Evolutionary conservation across 495 filamentous ascomycete species (phyloP), one percentile per base, ranked within the genome.

Genomic region (Symbiotaphrina buchneri): DNA sequence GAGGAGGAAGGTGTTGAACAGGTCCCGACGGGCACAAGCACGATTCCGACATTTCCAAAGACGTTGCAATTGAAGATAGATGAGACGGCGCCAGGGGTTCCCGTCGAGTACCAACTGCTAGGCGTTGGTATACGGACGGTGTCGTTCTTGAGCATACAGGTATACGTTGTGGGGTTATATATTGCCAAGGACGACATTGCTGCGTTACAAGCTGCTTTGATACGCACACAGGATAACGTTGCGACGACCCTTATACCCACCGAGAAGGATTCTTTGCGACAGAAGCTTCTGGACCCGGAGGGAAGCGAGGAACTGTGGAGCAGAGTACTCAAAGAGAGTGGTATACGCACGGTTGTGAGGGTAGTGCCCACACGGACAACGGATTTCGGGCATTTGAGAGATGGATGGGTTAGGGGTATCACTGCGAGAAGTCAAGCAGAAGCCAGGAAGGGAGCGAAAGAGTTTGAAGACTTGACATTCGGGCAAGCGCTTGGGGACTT

Each of bases 91-190:
- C 1, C 28, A 2, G n/a, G n/a, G n/a, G n/a, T n/a, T n/a, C 14
- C 16, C 10, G 35, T 22, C 1, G 79, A 90, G 38, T 94, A 92
- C 48, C 78, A 79, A 18, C 63, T 94, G 0, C 58, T 94, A 4
- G 87, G 87, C 0, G 56, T 92, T 23, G 87, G 87, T 6, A 65
- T 85, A 30, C 68, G 87, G 31, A 85, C 74, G 5, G 87, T 97
- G 13, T 82, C 72, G 22, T 91, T 94, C 45, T 47, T 97, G 25
- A 53, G 65, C n/a, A 77, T 97, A 17, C 71, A 91, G 47, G 87
- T 97, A 33, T 97, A 97, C 55, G 76, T 93, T 10, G 76, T 91
- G 0, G 87, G 87, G 5, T 55, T 87, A 38, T 97, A 97, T 51
- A 59, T 93, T 17, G 76, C 77, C 14, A 83, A 71, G 3, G 49